Evolutionary conservation across 2,329 filamentous ascomycete species (phyloP).

Genomic region (Fusarium austroafricanum): DNA sequence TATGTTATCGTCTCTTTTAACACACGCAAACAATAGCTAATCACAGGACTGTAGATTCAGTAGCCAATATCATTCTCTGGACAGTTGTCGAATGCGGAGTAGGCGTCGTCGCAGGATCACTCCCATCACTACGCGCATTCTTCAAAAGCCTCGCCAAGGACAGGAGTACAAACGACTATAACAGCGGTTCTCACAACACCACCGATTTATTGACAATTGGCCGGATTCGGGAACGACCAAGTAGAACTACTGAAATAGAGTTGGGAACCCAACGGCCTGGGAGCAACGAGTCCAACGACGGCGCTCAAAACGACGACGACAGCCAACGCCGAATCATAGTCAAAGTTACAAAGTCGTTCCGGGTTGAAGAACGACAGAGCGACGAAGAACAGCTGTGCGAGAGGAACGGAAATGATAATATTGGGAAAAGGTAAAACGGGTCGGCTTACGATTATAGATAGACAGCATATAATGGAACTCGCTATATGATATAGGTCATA

Average conservation of each 20-base stretch:
- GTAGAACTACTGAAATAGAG: background rate
- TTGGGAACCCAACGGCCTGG: background rate
- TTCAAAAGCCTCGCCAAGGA: conserved; percentile 10
- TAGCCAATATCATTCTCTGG: conserved; percentile 14
- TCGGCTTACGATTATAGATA: background rate
- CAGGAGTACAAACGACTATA: background rate
- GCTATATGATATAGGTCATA: background rate
- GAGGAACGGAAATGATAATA: background rate
- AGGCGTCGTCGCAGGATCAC: background rate
- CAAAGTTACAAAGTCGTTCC: background rate
- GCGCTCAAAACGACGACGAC: background rate
- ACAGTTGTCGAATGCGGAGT: conserved; percentile 16
- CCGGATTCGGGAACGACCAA: background rate
- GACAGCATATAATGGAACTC: background rate
- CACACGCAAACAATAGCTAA: no score
- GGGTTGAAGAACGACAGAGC: background rate
- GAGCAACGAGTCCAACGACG: background rate
- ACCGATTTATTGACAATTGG: conserved; percentile 5
- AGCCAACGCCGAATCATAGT: background rate
- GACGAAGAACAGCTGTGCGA: background rate
- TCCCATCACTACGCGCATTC: conserved; percentile 3
- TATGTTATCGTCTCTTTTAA: no score
- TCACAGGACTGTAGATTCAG: background rate
- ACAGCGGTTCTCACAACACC: background rate
- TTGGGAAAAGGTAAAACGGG: background rate